Evolutionary conservation across 306 rosid genomes (phyloP).

Genomic region (Gynostemma pentaphyllum): DNA sequence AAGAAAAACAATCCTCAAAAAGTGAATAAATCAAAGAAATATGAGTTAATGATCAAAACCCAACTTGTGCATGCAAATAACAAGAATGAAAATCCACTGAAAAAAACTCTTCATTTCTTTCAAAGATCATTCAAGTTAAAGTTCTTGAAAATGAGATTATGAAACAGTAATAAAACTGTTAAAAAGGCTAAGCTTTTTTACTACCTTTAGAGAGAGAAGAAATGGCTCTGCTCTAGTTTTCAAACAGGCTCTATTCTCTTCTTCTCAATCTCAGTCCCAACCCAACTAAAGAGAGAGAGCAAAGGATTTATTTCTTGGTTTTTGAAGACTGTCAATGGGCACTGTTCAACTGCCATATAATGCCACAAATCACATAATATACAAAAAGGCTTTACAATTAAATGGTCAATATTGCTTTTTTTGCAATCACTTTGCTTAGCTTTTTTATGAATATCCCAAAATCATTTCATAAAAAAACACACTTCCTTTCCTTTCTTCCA

Average conservation of each 20-base stretch:
- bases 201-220: background rate
- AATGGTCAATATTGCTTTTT: conserved; percentile 4
- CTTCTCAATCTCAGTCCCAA: background rate
- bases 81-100: conserved; percentile 1
- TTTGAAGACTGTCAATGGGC: background rate
- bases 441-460: background rate
- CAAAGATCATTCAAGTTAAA: too few relatives aligned
- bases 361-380: background rate
- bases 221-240: background rate
- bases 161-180: background rate
- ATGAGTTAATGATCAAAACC: background rate
- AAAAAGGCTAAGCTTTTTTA: background rate
- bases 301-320: background rate
- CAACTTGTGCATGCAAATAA: background rate
- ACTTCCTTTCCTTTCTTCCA: conserved; percentile 3
- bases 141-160: background rate
- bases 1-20: background rate
- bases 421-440: background rate
- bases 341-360: background rate
- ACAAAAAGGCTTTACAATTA: background rate
- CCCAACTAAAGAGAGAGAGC: background rate
- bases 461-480: background rate
- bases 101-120: background rate
- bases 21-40: background rate
- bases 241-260: background rate